phyloP scores from a whole-genome alignment of 148 eudicot genomes.

The Vaccinium vitisidaea region DNA sequence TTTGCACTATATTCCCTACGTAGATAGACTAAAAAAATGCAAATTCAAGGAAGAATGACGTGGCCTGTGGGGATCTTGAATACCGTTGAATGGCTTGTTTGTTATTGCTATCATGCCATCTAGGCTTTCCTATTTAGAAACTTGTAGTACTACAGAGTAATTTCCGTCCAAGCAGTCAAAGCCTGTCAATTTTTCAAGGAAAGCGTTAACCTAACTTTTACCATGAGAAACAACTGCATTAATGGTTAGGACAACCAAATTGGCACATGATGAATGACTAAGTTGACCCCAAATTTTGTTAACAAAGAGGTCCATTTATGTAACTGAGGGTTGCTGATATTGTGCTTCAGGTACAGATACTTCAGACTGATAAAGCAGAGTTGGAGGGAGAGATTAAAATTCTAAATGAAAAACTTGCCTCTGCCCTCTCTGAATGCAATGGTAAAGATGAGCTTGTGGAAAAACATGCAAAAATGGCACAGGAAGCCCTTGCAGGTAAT shows the following conservation, averaged over 20 bases:
- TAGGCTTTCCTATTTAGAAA: not conserved
- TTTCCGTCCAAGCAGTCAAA: not conserved
- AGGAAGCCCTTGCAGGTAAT: slow-evolving; percentile 84
- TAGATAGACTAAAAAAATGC: not conserved
- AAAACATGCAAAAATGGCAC: slow-evolving; percentile 70
- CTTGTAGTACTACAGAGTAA: not conserved
- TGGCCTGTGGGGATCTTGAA: not conserved
- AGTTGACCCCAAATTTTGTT: slow-evolving; percentile 6
- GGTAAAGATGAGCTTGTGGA: slow-evolving; percentile 62
- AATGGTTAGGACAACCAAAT: not conserved
- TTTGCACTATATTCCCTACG: not conserved
- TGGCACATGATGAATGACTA: slow-evolving; percentile 1
- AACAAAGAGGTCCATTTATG: not conserved
- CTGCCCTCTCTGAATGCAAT: slow-evolving; percentile 55
- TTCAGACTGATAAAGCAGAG: slow-evolving; percentile 56
- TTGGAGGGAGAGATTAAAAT: slow-evolving; percentile 52
- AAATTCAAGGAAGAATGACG: not conserved
- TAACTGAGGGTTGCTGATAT: slow-evolving; percentile 3
- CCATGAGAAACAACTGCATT: slow-evolving; percentile 2
- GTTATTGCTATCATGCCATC: not conserved
- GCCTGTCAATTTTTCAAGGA: not conserved
- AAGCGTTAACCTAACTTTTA: not conserved
- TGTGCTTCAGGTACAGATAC: slow-evolving; percentile 43
- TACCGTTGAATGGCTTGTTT: not conserved
- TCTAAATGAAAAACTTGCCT: slow-evolving; percentile 59